Conservation (phyloP, 2,329 filamentous ascomycete genomes). For the Volutella citrinella region DNA sequence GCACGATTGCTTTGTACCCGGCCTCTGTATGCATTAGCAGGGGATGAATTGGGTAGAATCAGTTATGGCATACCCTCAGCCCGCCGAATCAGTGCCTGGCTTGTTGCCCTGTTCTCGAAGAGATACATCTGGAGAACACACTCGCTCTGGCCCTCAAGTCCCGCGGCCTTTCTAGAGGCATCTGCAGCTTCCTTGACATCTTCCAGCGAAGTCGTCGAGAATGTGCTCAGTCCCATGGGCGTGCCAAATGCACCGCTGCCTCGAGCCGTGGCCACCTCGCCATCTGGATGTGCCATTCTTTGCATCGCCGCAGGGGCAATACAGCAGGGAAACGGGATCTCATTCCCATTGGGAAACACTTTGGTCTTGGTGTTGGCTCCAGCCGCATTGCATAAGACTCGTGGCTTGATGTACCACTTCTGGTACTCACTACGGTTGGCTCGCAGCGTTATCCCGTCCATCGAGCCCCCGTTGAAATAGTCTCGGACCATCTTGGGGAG, state of each 20-base stretch:
- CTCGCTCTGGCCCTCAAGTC: not conserved
- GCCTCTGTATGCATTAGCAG: not conserved
- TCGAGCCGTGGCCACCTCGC: slow-evolving; percentile 1
- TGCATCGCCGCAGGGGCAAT: slow-evolving; percentile 7
- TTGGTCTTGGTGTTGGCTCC: not conserved
- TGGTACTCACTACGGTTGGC: not conserved
- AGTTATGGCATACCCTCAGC: too few species aligned
- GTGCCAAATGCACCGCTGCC: not conserved
- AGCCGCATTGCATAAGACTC: not conserved
- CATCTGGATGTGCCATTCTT: slow-evolving; percentile 5
- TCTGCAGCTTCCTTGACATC: too few species aligned
- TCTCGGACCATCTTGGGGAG: slow-evolving; percentile 1
- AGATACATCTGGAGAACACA: slow-evolving; percentile 3
- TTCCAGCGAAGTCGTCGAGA: slow-evolving; percentile 1
- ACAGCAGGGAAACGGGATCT: too few species aligned
- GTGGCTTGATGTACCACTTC: slow-evolving; percentile 2
- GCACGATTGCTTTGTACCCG: not conserved
- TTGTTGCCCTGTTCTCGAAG: slow-evolving; percentile 1
- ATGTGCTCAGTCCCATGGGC: not conserved
- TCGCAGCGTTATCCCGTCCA: not conserved
- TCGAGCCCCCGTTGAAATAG: not conserved
- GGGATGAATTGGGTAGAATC: too few species aligned
- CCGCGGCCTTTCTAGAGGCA: not conserved
- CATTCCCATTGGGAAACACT: not conserved
- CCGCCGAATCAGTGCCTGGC: not conserved